Evolutionary conservation across 306 rosid species (phyloP).

Genomic region (Pyrus communis): DNA sequence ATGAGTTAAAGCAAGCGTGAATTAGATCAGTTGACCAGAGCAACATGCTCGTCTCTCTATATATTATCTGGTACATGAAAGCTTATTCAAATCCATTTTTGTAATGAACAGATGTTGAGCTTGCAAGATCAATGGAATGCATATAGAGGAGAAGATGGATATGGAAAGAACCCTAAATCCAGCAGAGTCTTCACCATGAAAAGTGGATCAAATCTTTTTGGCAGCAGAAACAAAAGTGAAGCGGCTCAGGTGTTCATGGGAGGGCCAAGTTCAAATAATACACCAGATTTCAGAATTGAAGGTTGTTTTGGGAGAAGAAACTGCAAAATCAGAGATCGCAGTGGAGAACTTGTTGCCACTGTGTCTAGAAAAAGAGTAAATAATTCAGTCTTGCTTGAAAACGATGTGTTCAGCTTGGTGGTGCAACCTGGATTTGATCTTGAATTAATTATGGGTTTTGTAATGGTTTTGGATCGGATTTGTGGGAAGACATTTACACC

Average conservation of each 20-base stretch:
- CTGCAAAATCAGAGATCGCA: slow-evolving; percentile 22
- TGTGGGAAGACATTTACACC: slow-evolving; percentile 30
- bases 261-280: neutral
- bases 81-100: neutral
- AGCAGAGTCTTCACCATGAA: slow-evolving; percentile 29
- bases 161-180: slow-evolving; percentile 5
- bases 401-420: slow-evolving; percentile 33
- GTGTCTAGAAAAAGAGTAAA: slow-evolving; percentile 39
- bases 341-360: slow-evolving; percentile 28
- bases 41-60: neutral
- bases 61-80: neutral
- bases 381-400: slow-evolving; percentile 29
- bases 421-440: slow-evolving; percentile 33
- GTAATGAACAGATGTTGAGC: slow-evolving; percentile 27
- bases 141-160: slow-evolving; percentile 19
- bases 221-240: neutral
- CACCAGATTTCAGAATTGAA: slow-evolving; percentile 37
- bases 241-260: slow-evolving; percentile 26
- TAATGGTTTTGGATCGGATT: slow-evolving; percentile 41
- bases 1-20: neutral
- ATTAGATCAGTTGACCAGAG: neutral
- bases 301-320: slow-evolving; percentile 39
- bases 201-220: slow-evolving; percentile 22
- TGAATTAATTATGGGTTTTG: slow-evolving; percentile 37
- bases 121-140: slow-evolving; percentile 36